Evolutionary conservation across 371 early-diverging fungal genomes (phyloP), one percentile per base, ranked within the genome.

Genomic region (Syncephalastrum sp.): DNA sequence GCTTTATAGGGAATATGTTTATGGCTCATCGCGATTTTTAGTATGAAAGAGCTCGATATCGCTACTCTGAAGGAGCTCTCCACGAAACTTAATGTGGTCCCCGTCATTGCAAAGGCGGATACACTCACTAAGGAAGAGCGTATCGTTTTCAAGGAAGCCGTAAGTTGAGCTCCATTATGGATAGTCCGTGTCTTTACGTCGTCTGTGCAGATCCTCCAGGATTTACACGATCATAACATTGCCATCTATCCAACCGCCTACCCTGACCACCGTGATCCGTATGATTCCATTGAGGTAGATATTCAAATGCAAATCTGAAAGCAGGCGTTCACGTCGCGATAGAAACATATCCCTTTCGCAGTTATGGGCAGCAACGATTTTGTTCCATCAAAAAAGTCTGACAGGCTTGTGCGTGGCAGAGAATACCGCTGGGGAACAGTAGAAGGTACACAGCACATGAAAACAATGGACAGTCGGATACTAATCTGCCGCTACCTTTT

Each of bases 361-460:
- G 90, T 98, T 5, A 87, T 99, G 62, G 98, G 98, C 24, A 87
- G 89, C 68, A 89, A 94, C 48, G 83, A 82, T 50, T 79, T 85
- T 53, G 80, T 91, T 3, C 42, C 67, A 88, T 33, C 54, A 38
- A 5, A 88, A 88, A 54, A 90, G 91, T 41, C 70, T 86, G 38
- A 72, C 79, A 38, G 10, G 8, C 38, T 33, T 10, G 88, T 93
- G 12, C 85, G 98, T 25, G 95, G 95, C 58, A 83, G 99, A 57
- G 83, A 88, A 68, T 98, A 97, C 77, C 92, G 93, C n/a, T 99
- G 99, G 99, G 99, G 99, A 42, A 75, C 92, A 42, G 94, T 96
- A 15, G 93, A 96, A 72, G 90, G 92, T 79, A 83, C 8, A 33
- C 38, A 33, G 38, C 10, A 12, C 38, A 33, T 68, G 57, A 61